phyloP scores from a whole-genome alignment of 805 yeast species.

The Wickerhamomyces strasburgensis region DNA sequence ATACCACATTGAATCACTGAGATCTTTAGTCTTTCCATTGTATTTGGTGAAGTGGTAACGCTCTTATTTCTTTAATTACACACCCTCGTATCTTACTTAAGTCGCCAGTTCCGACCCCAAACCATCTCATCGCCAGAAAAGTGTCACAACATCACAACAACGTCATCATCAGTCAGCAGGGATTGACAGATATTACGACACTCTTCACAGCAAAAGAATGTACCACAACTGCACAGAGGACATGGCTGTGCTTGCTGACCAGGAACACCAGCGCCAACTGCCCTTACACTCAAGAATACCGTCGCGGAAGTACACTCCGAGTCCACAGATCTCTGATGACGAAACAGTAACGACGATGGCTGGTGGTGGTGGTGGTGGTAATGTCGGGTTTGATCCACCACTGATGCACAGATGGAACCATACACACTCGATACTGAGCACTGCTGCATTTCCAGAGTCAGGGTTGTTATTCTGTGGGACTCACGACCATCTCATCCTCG shows the following conservation, averaged over 20 bases:
- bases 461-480: conserved; percentile 81
- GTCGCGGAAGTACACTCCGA: conserved; percentile 13
- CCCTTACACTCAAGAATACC: conserved; percentile 17
- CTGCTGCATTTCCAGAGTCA: conserved; percentile 53
- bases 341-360: background rate
- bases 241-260: too few relatives aligned
- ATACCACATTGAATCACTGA: too few relatives aligned
- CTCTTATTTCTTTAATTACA: too few relatives aligned
- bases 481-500: conserved; percentile 73
- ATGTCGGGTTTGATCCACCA: conserved; percentile 12
- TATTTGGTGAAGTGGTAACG: too few relatives aligned
- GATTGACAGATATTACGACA: too few relatives aligned
- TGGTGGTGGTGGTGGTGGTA: too few relatives aligned
- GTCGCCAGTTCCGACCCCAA: too few relatives aligned
- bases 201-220: too few relatives aligned
- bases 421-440: conserved; percentile 66
- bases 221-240: too few relatives aligned
- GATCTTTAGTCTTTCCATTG: too few relatives aligned
- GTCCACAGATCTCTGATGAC: conserved; percentile 8
- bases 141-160: conserved; percentile 1
- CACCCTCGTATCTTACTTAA: too few relatives aligned
- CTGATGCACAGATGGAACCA: conserved; percentile 75
- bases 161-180: too few relatives aligned
- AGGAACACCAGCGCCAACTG: conserved; percentile 7
- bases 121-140: background rate